phyloP scores from a whole-genome alignment of 148 eudicot species.

The Fagopyrum homotropicum region DNA sequence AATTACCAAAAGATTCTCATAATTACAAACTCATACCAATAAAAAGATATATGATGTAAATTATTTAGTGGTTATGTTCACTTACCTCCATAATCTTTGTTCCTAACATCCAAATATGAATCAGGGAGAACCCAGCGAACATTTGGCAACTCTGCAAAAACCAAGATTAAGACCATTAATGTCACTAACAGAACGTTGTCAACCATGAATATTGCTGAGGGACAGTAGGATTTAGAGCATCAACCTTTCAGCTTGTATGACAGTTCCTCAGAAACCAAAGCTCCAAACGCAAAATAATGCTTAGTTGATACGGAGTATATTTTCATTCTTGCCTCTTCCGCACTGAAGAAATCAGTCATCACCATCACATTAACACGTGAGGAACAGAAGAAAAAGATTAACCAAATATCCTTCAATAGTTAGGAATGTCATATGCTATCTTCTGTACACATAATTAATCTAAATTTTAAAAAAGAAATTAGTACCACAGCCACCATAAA shows the following conservation, averaged over 20 bases:
- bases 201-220: background rate
- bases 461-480: too few relatives aligned
- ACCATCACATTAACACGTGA: background rate
- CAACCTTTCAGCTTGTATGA: constrained; percentile 52
- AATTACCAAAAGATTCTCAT: too few relatives aligned
- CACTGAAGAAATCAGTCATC: constrained; percentile 26
- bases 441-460: too few relatives aligned
- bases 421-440: too few relatives aligned
- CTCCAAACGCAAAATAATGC: constrained; percentile 64
- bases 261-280: constrained; percentile 39
- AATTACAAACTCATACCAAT: background rate
- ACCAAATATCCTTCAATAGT: too few relatives aligned
- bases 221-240: background rate
- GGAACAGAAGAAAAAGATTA: background rate
- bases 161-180: constrained; percentile 1
- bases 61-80: constrained; percentile 1
- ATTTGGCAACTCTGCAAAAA: constrained; percentile 43
- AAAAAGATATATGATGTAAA: background rate
- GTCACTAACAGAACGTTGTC: background rate
- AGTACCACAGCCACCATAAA: too few relatives aligned
- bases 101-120: constrained; percentile 46
- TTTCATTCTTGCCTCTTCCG: constrained; percentile 61
- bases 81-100: constrained; percentile 68
- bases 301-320: constrained; percentile 72
- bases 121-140: constrained; percentile 76